phyloP scores from a whole-genome alignment of 805 yeast species.

The Clavispora carvajalis region DNA sequence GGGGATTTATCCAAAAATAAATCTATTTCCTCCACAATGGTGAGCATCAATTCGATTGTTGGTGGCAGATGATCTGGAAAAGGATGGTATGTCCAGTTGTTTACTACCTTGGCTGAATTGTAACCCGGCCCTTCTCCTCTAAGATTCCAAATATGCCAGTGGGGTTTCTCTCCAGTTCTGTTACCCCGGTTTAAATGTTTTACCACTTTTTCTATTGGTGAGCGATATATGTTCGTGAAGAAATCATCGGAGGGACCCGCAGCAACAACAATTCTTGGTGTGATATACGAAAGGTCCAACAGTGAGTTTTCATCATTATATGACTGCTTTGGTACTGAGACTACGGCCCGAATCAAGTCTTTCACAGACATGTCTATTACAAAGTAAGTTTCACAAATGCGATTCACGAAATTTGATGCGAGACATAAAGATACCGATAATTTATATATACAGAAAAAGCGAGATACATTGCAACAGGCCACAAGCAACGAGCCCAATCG shows the following conservation, averaged over 20 bases:
- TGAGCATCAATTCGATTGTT: constrained; percentile 47
- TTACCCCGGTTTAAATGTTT: constrained; percentile 42
- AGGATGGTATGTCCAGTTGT: constrained; percentile 34
- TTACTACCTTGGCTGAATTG: constrained; percentile 1
- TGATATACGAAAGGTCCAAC: constrained; percentile 65
- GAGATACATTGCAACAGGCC: neutral
- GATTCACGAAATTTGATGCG: neutral
- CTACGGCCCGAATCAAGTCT: constrained; percentile 13
- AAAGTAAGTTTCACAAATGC: neutral
- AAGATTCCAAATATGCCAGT: constrained; percentile 75
- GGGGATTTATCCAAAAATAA: constrained; percentile 30
- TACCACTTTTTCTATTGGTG: constrained; percentile 30
- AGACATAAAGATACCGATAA: neutral
- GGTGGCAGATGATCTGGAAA: constrained; percentile 80
- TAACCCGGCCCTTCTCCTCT: constrained; percentile 50
- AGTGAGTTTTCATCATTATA: constrained; percentile 18
- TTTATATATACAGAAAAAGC: constrained; percentile 1
- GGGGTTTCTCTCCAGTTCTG: constrained; percentile 40
- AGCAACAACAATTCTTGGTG: constrained; percentile 61
- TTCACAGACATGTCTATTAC: constrained; percentile 8
- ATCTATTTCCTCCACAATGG: constrained; percentile 41
- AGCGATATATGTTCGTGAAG: constrained; percentile 45
- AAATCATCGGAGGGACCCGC: constrained; percentile 61
- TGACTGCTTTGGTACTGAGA: constrained; percentile 21
- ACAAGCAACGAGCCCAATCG: neutral